Evolutionary conservation across 495 filamentous ascomycete species (phyloP).

Genomic region (Xylaria castorea): DNA sequence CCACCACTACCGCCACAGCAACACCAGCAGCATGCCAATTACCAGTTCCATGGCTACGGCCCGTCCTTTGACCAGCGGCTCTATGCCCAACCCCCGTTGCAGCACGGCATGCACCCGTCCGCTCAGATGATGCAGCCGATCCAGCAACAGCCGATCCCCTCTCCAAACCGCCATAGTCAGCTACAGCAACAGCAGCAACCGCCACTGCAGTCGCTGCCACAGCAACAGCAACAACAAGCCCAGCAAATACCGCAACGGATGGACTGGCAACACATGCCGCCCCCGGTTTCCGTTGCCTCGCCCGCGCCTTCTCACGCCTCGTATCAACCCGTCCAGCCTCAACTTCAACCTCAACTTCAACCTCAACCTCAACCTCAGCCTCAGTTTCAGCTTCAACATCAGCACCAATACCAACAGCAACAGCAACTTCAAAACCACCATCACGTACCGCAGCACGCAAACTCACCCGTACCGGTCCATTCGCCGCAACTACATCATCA

Average conservation of each 20-base stretch:
- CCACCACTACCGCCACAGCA: not conserved
- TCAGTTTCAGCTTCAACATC: constrained; percentile 29
- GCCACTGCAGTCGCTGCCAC: constrained; percentile 8
- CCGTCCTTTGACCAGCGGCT: constrained; percentile 41
- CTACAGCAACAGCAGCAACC: constrained; percentile 28
- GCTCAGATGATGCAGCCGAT: constrained; percentile 31
- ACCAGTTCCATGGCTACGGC: constrained; percentile 41
- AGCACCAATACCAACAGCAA: constrained; percentile 31
- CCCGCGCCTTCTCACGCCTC: constrained; percentile 10
- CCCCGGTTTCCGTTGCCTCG: constrained; percentile 14
- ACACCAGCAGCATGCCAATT: constrained; percentile 34
- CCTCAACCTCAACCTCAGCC: constrained; percentile 30
- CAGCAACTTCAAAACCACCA: constrained; percentile 32
- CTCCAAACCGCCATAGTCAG: constrained; percentile 7
- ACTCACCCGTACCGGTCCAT: constrained; percentile 15
- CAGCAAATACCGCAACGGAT: constrained; percentile 29
- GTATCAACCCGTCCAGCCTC: constrained; percentile 29
- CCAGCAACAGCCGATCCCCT: constrained; percentile 22
- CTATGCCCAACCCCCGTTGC: constrained; percentile 30
- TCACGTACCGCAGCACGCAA: constrained; percentile 25
- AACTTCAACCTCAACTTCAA: constrained; percentile 31
- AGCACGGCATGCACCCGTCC: constrained; percentile 31
- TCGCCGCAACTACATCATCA: constrained; percentile 28
- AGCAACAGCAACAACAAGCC: constrained; percentile 31
- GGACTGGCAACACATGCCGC: constrained; percentile 29